A percentile compares a stretch with the other conserved stretches of the same genome.
Conservation (phyloP, 2,329 filamentous ascomycete genomes). For the Epichloe festucae region DNA sequence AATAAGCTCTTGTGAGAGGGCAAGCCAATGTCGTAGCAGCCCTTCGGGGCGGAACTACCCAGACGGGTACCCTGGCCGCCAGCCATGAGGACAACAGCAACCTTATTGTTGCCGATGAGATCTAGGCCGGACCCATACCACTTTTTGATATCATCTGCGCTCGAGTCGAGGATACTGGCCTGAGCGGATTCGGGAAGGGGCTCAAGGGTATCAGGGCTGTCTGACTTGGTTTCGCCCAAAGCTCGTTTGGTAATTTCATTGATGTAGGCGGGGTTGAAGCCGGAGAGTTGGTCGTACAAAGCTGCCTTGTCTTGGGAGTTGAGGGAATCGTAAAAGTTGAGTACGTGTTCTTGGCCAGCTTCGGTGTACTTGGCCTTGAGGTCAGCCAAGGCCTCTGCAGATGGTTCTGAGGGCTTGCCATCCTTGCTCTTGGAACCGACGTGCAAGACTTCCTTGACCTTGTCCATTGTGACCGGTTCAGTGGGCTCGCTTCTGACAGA, state of each 20-base stretch:
- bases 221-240: conserved; percentile 60
- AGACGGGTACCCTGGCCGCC: conserved; percentile 92
- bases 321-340: conserved; percentile 74
- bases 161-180: conserved; percentile 85
- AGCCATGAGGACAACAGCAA: conserved; percentile 88
- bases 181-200: conserved; percentile 77
- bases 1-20: conserved; percentile 90
- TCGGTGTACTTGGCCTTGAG: conserved; percentile 63
- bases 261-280: conserved; percentile 75
- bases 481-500: neutral
- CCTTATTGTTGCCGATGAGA: conserved; percentile 62
- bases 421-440: conserved; percentile 19
- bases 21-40: conserved; percentile 92
- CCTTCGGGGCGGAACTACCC: conserved; percentile 91
- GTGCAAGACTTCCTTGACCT: conserved; percentile 30
- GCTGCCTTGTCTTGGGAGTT: conserved; percentile 56
- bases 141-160: conserved; percentile 59
- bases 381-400: conserved; percentile 51
- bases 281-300: conserved; percentile 69
- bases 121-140: conserved; percentile 81
- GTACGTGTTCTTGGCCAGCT: conserved; percentile 66
- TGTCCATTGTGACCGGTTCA: conserved; percentile 23
- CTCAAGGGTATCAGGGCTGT: conserved; percentile 51
- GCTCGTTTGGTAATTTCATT: conserved; percentile 76
- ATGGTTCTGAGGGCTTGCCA: conserved; percentile 37